phyloP scores from a whole-genome alignment of 208 protist species.

The Sergeia podlipaevii region DNA sequence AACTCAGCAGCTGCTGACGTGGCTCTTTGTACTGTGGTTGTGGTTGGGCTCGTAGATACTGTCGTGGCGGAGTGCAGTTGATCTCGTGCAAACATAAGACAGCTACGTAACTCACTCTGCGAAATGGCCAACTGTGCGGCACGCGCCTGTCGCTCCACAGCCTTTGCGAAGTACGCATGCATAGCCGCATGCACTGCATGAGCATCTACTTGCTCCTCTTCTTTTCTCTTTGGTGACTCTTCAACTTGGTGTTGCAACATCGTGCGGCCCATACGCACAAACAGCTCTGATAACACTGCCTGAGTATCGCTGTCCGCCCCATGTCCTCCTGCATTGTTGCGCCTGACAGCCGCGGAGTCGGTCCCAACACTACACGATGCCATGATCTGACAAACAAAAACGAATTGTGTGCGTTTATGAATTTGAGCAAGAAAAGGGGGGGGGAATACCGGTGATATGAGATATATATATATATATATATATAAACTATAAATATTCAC shows the following conservation, averaged over 20 bases:
- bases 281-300: slow-evolving; percentile 20
- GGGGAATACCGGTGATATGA: not conserved
- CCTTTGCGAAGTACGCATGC: slow-evolving; percentile 30
- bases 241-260: slow-evolving; percentile 31
- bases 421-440: not conserved
- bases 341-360: not conserved
- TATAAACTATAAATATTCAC: slow-evolving; percentile 1
- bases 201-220: no score
- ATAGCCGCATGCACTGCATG: no score
- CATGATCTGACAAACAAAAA: not conserved
- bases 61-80: not conserved
- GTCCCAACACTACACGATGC: not conserved
- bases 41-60: slow-evolving; percentile 1
- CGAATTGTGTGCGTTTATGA: not conserved
- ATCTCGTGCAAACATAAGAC: slow-evolving; percentile 10
- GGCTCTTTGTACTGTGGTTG: not conserved
- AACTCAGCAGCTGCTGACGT: slow-evolving; percentile 6
- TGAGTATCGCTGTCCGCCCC: not conserved
- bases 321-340: not conserved
- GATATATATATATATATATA: not conserved
- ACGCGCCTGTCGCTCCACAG: slow-evolving; percentile 18
- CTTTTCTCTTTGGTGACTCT: no score
- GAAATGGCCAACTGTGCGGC: slow-evolving; percentile 13
- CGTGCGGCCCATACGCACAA: slow-evolving; percentile 53
- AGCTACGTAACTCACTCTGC: slow-evolving; percentile 17